Base-by-base conservation (phyloP, 495 filamentous ascomycete genomes). In the Aspergillus asperescens region DNA sequence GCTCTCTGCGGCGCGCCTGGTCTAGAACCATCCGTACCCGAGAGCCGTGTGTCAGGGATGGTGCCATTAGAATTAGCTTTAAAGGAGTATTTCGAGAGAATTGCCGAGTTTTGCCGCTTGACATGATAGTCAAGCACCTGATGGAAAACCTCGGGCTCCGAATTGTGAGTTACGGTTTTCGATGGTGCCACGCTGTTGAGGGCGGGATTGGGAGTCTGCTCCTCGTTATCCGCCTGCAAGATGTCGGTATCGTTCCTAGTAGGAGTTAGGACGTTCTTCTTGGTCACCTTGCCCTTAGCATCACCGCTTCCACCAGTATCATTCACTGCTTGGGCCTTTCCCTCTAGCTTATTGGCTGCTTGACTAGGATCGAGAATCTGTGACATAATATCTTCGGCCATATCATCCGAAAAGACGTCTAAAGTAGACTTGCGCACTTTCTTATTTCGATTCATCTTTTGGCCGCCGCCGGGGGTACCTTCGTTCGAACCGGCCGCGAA, bases 351-450 rank as follows among this genome's bases (percentile, higher is more conserved):
- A 22, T 64, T 43, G 16, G 39, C 9, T 24, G 48, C 35, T 9
- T 70, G 56, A 1, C 50, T 50, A 32, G 73, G 68, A 49, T 81
- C 74, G 16, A 74, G 65, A 41, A 81, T 56, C 49, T 74, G 70
- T 6, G 77, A 73, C 71, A 82, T 77, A 19, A 79, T 79, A 34
- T 84, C 83, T 51, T 84, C 82, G 16, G 81, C 70, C 1, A 81
- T 74, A 52, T 87, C 84, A 57, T 89, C 85, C 1, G 84, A 87
- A 59, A 79, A 87, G 3, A 88, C 73, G 35, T 78, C 77, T 49
- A 86, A 55, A 5, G 68, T 69, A 6, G 72, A 71, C 35, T 77
- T 75, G 20, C 77, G 77, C 34, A 65, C 61, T 42, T 73, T 74
- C 51, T 75, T 82, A 43, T 54, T 68, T 16, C 65, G 68, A 16